Base-by-base conservation (phyloP, 2,329 filamentous ascomycete species). In the Clonostachys solani region DNA sequence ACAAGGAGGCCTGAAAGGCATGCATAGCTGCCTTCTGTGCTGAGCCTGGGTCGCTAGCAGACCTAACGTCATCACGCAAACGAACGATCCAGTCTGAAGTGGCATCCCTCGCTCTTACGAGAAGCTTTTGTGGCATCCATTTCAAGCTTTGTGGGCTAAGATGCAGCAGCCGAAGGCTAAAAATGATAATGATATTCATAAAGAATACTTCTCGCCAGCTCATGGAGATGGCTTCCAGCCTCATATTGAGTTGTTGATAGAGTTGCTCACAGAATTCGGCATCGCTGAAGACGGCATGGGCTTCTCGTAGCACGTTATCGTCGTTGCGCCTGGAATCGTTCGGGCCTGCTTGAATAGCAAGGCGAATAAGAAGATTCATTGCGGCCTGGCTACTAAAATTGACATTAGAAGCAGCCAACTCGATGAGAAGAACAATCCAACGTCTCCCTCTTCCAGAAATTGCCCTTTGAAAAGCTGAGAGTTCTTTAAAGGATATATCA, bases 161-260 rank as follows among this genome's bases (percentile, higher is more conserved):
- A 48, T 54, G 33, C 45, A 55, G 69, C 2, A 60, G 54, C 2
- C 77, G 71, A 1, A 81, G 56, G 0, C 67, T 55, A 0, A 87
- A 53, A 0, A 69, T 77, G 5, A 85, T 68, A 3, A 86, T 46
- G 0, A 75, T 68, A 5, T 80, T 74, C 80, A 87, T 85, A 13
- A 72, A 69, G 45, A 77, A 60, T 0, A 63, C 66, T 50, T 87
- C 83, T 0, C 81, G 70, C 77, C 81, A 85, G 41, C 80, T 87
- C 0, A 64, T 59, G 0, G 60, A 56, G 8, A 87, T 74, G 0
- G 59, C 55, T 0, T 64, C 55, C 0, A 87, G 48, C 2, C 66
- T 60, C 2, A 45, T 48, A 43, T 65, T 52, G 0, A 87, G 56
- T 34, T 80, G 72, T 0, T 73, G 59, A 0, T 74, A 41, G 0